phyloP scores from a whole-genome alignment of 352 stramenopile genomes.

The Phytophthora pinifolia region DNA sequence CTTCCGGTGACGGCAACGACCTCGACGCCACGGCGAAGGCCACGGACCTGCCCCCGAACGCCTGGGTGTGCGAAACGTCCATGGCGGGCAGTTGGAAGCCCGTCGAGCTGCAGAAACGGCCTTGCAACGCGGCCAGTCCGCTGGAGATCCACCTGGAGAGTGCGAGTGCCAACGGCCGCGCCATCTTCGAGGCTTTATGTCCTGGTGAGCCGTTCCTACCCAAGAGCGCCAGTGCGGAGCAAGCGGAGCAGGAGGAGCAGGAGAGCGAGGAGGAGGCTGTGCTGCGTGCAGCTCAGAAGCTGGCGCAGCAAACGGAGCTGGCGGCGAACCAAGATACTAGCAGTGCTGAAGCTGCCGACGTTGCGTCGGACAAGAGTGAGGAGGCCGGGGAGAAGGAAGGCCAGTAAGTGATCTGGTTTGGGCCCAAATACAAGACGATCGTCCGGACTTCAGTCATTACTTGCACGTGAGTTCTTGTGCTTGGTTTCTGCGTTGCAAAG shows the following conservation, averaged over 20 bases:
- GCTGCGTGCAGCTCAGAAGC: constrained; percentile 56
- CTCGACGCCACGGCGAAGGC: constrained; percentile 14
- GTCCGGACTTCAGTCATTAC: no score
- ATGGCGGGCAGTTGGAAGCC: constrained; percentile 1
- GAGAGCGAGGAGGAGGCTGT: constrained; percentile 65
- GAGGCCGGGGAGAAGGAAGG: background rate
- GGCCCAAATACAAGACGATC: no score
- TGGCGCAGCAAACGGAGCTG: constrained; percentile 24
- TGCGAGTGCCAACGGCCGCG: constrained; percentile 54
- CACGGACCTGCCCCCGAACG: constrained; percentile 40
- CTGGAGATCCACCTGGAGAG: constrained; percentile 69
- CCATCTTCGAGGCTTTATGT: constrained; percentile 64
- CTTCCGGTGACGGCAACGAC: constrained; percentile 15
- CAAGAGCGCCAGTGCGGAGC: constrained; percentile 60
- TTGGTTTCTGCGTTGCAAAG: background rate
- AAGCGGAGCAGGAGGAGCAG: constrained; percentile 57
- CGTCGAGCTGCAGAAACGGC: background rate
- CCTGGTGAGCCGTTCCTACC: constrained; percentile 59
- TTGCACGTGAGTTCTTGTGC: no score
- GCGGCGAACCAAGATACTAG: background rate
- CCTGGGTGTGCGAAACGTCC: constrained; percentile 52
- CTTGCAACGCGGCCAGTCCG: constrained; percentile 22
- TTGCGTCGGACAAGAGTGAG: background rate
- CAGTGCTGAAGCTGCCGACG: background rate
- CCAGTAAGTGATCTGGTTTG: constrained; percentile 1